phyloP scores from a whole-genome alignment of 495 filamentous ascomycete species.

The Penicillium herquei region DNA sequence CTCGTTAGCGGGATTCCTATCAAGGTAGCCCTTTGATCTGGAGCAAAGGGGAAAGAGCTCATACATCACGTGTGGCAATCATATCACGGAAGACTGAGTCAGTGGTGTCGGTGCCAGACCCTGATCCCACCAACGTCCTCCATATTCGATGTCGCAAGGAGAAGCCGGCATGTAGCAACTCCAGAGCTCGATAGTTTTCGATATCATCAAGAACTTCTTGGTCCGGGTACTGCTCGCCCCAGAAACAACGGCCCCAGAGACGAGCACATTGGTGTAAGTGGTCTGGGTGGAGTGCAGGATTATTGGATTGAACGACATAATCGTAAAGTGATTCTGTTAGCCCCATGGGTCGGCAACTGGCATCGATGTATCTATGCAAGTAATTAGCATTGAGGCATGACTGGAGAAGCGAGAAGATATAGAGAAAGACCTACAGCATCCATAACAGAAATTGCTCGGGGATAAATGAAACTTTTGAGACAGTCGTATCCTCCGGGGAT shows the following conservation, averaged over 20 bases:
- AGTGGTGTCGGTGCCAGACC: slow-evolving; percentile 25
- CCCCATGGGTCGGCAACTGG: slow-evolving; percentile 33
- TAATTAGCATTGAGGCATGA: neutral
- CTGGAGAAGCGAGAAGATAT: neutral
- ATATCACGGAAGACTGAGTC: slow-evolving; percentile 37
- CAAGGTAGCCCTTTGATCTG: too few relatives aligned
- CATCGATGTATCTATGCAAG: slow-evolving; percentile 37
- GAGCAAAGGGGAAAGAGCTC: neutral
- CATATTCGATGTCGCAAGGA: slow-evolving; percentile 40
- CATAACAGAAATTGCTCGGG: slow-evolving; percentile 41
- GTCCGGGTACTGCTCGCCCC: slow-evolving; percentile 46
- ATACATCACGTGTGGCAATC: slow-evolving; percentile 32
- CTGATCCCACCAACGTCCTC: slow-evolving; percentile 35
- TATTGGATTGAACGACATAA: slow-evolving; percentile 34
- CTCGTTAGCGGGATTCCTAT: slow-evolving; percentile 5
- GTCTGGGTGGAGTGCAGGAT: slow-evolving; percentile 39
- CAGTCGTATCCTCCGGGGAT: slow-evolving; percentile 11
- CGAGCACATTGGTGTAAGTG: slow-evolving; percentile 39
- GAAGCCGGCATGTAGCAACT: slow-evolving; percentile 36
- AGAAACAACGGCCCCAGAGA: slow-evolving; percentile 45
- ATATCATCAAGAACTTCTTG: slow-evolving; percentile 49
- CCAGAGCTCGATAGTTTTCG: slow-evolving; percentile 44
- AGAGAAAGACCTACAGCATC: slow-evolving; percentile 27
- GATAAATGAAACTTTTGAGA: slow-evolving; percentile 35
- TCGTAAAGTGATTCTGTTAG: slow-evolving; percentile 39